phyloP scores from a whole-genome alignment of 164 flowering plant genomes.

The Pachysandra terminalis region DNA sequence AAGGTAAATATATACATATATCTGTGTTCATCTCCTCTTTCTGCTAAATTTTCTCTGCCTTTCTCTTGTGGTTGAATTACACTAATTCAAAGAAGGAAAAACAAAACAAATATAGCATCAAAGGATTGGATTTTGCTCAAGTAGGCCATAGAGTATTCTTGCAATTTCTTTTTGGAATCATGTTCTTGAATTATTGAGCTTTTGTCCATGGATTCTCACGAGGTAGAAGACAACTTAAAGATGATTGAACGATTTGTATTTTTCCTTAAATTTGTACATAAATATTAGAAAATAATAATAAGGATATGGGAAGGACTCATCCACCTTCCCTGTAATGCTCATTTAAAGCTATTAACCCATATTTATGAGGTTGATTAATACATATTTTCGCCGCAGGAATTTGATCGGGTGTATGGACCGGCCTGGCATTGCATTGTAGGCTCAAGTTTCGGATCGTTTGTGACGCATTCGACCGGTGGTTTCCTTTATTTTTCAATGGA shows the following conservation, averaged over 20 bases:
- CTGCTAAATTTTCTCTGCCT: no score
- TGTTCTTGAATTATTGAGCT: no score
- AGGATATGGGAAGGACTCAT: no score
- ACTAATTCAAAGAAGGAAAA: no score
- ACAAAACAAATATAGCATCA: neutral
- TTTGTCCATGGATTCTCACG: neutral
- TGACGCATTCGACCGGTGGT: constrained; percentile 70
- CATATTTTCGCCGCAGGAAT: constrained; percentile 45
- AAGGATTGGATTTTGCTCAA: neutral
- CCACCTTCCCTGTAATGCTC: no score
- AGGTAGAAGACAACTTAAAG: neutral
- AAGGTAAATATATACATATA: constrained; percentile 41
- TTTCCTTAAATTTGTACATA: neutral
- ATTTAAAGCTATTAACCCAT: no score
- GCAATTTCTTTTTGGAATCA: neutral
- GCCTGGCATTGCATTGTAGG: constrained; percentile 92
- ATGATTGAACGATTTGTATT: neutral
- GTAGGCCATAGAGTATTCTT: neutral
- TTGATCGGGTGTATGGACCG: constrained; percentile 70
- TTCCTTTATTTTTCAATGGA: constrained; percentile 75
- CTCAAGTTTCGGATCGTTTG: constrained; percentile 69
- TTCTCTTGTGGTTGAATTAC: no score
- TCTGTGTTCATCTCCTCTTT: neutral
- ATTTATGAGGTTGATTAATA: neutral
- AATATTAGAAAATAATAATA: no score